Evolutionary conservation across 768 basidiomycete genomes (phyloP), one percentile per base, ranked within the genome.

Genomic region (Boletus bicolor): DNA sequence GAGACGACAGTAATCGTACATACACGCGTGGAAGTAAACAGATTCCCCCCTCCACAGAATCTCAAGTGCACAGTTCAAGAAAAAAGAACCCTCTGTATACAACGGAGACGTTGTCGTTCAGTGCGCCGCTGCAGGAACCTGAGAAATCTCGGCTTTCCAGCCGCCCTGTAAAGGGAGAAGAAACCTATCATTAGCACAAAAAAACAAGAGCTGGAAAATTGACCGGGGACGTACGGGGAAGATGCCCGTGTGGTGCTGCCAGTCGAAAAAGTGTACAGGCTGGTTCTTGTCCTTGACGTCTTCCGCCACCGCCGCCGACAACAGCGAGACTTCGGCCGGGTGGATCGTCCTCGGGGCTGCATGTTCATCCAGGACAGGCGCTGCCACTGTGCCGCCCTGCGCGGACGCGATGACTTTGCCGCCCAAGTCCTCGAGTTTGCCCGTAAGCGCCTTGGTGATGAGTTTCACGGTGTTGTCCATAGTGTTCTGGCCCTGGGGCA

Each of bases 261-360:
- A 68, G 41, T 68, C 68, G 19, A 58, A 59, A 43, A 67, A 55
- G 49, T 63, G 53, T 3, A 58, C 56, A 3, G 67, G 67, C 32
- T 52, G 50, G 35, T 47, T 51, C 21, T 51, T 21, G 46, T 70
- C 55, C 12, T 49, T 34, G 39, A 21, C 39, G 19, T 62, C 43
- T 26, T 63, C 57, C 12, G 66, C 67, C 37, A 68, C 66, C 5
- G 64, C 67, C 9, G 57, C 30, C 3, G 68, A 66, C 39, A 64
- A 30, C 44, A 68, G 37, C 21, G 61, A 36, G 10, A 69, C 50
- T 9, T 68, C 68, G 1, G 50, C 51, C 1, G 67, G 67, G 8
- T 60, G 54, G 26, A 69, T 57, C 17, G 48, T 52, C 10, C 46
- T 47, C n/a, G 56, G 44, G 7, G 56, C 47, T 10, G 55, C 49